Conservation (phyloP, 1,139 yeast genomes). For the Lodderomyces orthopsilosis region DNA sequence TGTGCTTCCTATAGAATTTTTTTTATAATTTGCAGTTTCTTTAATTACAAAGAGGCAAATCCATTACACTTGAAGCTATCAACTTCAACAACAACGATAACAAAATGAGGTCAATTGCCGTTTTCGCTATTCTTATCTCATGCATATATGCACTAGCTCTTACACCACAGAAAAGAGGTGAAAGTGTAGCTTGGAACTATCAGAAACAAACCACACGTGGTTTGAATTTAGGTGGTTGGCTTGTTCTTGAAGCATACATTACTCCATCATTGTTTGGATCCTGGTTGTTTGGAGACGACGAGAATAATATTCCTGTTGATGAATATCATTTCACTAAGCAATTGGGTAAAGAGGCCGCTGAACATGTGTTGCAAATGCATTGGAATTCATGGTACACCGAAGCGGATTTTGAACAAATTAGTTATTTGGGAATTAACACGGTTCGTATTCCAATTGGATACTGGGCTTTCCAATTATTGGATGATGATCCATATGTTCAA, state of each 20-base stretch:
- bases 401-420: slow-evolving; percentile 63
- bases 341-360: slow-evolving; percentile 63
- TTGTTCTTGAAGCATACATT: slow-evolving; percentile 79
- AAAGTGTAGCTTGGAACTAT: slow-evolving; percentile 42
- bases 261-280: slow-evolving; percentile 76
- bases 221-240: slow-evolving; percentile 91
- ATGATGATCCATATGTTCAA: slow-evolving; percentile 80
- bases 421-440: slow-evolving; percentile 68
- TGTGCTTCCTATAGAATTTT: background rate
- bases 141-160: slow-evolving; percentile 6
- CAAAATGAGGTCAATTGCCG: slow-evolving; percentile 5
- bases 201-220: slow-evolving; percentile 58
- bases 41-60: background rate
- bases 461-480: slow-evolving; percentile 78
- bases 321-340: slow-evolving; percentile 69
- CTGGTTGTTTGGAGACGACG: slow-evolving; percentile 16
- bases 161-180: slow-evolving; percentile 8
- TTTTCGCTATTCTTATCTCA: slow-evolving; percentile 4
- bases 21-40: slow-evolving; percentile 1
- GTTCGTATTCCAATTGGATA: slow-evolving; percentile 94
- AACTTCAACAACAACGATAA: background rate
- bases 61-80: background rate
- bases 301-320: slow-evolving; percentile 63
- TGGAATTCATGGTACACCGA: slow-evolving; percentile 83
- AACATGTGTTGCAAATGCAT: slow-evolving; percentile 54